Evolutionary conservation across 768 basidiomycete genomes (phyloP).

Genomic region (Podaxis sp.): DNA sequence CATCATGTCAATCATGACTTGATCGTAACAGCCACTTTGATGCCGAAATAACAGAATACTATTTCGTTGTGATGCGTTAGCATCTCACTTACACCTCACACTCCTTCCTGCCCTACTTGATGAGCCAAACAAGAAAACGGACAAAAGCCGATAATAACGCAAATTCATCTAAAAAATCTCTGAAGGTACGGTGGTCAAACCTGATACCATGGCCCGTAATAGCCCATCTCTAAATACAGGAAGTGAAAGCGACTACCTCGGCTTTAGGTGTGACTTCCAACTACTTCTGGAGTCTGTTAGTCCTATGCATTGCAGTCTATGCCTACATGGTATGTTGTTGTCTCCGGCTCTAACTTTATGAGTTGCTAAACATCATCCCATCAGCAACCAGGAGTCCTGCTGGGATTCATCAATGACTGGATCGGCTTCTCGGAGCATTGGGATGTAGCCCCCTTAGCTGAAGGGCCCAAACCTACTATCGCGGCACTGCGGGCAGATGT

Average conservation of each 20-base stretch:
- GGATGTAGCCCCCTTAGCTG: conserved; percentile 25
- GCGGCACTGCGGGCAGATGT: conserved; percentile 48
- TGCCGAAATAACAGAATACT: background rate
- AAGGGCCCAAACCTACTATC: conserved; percentile 7
- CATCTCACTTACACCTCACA: background rate
- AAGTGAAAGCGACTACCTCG: background rate
- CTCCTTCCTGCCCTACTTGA: background rate
- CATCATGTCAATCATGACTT: background rate
- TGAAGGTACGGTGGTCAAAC: background rate
- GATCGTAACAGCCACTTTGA: background rate
- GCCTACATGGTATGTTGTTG: conserved; percentile 12
- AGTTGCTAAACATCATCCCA: conserved; percentile 14
- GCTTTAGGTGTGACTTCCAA: background rate
- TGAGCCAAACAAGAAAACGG: conserved; percentile 1
- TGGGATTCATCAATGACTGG: conserved; percentile 31
- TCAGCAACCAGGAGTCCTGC: conserved; percentile 17
- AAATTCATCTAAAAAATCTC: background rate
- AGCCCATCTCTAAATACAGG: background rate
- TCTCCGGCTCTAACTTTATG: background rate
- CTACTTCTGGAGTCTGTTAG: conserved; percentile 8
- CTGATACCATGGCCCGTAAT: background rate
- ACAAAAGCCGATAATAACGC: background rate
- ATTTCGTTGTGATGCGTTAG: conserved; percentile 7
- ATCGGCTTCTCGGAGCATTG: conserved; percentile 42
- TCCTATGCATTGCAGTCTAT: conserved; percentile 8